Conservation (phyloP, 179 eudicot species). For the Carnegiea gigantea region DNA sequence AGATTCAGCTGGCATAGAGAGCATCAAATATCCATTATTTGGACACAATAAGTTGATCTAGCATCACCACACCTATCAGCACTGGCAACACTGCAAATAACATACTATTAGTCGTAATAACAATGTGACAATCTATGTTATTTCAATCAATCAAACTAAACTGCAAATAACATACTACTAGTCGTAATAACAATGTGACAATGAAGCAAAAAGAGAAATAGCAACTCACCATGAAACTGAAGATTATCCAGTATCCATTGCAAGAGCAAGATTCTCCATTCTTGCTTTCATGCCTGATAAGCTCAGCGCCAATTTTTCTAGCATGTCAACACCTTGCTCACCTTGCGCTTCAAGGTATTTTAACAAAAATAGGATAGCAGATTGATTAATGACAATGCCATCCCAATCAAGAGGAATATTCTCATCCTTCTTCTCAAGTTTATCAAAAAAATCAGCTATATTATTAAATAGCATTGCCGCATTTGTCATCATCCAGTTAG, state of each 20-base stretch:
- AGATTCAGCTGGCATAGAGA: not conserved
- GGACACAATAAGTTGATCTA: not conserved
- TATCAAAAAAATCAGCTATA: constrained; percentile 32
- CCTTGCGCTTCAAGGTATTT: constrained; percentile 30
- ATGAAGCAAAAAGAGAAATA: constrained; percentile 3
- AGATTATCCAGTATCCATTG: constrained; percentile 28
- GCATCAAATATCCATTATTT: not conserved
- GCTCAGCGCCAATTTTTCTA: constrained; percentile 26
- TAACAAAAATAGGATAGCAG: constrained; percentile 35
- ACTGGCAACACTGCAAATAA: not conserved
- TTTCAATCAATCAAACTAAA: not conserved
- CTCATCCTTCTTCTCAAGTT: constrained; percentile 28
- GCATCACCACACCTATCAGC: not conserved
- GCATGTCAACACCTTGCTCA: constrained; percentile 19
- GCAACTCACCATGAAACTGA: constrained; percentile 21
- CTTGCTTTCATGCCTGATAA: constrained; percentile 30
- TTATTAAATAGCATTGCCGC: constrained; percentile 28
- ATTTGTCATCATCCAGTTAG: constrained; percentile 34
- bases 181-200: not conserved
- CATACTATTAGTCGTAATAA: not conserved
- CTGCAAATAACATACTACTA: not conserved
- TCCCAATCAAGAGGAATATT: constrained; percentile 17
- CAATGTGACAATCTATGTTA: not conserved
- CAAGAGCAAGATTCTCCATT: constrained; percentile 18
- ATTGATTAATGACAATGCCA: constrained; percentile 30